phyloP scores from a whole-genome alignment of 2,329 filamentous ascomycete species.

The Metarhizium sp. region DNA sequence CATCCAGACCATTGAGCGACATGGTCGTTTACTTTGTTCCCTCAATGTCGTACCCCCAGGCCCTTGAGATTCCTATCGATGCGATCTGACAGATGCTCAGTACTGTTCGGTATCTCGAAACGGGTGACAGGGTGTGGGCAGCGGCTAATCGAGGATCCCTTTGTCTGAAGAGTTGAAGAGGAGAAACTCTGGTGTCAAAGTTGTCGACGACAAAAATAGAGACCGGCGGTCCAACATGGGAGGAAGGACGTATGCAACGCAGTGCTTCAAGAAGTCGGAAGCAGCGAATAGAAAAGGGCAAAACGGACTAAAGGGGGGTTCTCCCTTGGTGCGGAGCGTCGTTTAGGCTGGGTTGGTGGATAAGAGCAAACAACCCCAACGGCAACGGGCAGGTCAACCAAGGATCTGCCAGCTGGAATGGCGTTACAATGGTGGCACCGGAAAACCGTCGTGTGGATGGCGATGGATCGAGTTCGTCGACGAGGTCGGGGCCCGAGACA shows the following conservation, averaged over 20 bases:
- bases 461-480: not conserved
- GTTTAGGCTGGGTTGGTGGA: not conserved
- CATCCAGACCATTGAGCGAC: constrained; percentile 94
- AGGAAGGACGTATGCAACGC: not conserved
- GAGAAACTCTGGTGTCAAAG: not conserved
- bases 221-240: not conserved
- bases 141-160: not conserved
- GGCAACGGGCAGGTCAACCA: not conserved
- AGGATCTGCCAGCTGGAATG: not conserved
- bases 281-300: not conserved
- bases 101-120: not conserved
- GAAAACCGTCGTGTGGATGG: not conserved
- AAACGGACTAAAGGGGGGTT: not conserved
- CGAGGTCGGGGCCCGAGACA: constrained; percentile 5
- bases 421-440: not conserved
- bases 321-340: not conserved
- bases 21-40: constrained; percentile 38
- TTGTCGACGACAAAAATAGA: not conserved
- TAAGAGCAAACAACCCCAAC: not conserved
- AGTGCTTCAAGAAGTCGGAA: not conserved
- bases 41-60: not conserved
- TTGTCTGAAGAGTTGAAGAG: not conserved
- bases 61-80: not conserved
- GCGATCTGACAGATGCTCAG: not conserved
- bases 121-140: not conserved